A percentile compares a stretch with the other conserved stretches of the same genome.
Conservation (phyloP, 768 basidiomycete genomes). For the Tricholoma furcatifolium region DNA sequence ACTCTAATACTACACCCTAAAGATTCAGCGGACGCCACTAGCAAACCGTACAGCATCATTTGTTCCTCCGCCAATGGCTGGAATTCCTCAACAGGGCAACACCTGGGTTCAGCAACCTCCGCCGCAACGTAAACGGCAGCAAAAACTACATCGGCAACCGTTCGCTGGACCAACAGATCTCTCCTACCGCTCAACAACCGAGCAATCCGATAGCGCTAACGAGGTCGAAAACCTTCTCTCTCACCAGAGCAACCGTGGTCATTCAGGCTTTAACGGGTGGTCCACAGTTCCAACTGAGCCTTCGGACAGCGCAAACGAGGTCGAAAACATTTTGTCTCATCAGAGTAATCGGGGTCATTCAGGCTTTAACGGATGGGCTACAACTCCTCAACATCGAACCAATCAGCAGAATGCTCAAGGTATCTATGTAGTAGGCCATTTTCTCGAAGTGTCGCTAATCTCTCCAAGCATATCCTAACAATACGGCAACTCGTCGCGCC, state of each 20-base stretch:
- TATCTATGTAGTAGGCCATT: background rate
- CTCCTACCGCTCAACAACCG: slow-evolving; percentile 47
- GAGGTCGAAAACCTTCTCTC: slow-evolving; percentile 70
- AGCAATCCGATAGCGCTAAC: slow-evolving; percentile 64
- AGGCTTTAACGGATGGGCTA: slow-evolving; percentile 36
- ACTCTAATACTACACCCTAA: background rate
- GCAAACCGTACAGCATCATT: slow-evolving; percentile 44
- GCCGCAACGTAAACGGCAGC: slow-evolving; percentile 27
- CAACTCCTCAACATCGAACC: slow-evolving; percentile 21
- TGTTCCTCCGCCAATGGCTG: slow-evolving; percentile 14
- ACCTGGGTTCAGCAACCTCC: slow-evolving; percentile 34
- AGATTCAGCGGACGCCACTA: slow-evolving; percentile 75
- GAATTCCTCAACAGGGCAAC: slow-evolving; percentile 15
- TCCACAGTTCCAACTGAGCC: slow-evolving; percentile 45
- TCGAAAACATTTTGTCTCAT: slow-evolving; percentile 55
- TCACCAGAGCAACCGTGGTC: slow-evolving; percentile 19
- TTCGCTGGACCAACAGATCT: slow-evolving; percentile 38
- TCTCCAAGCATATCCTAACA: slow-evolving; percentile 4
- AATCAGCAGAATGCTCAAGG: slow-evolving; percentile 19
- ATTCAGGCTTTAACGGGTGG: slow-evolving; percentile 35
- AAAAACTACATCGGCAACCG: slow-evolving; percentile 49
- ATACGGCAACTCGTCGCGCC: slow-evolving; percentile 11
- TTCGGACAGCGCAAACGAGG: slow-evolving; percentile 69
- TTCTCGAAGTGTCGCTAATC: background rate
- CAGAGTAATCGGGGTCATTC: slow-evolving; percentile 18